A percentile compares a stretch with the other conserved stretches of the same genome.
Evolutionary conservation across 2,329 filamentous ascomycete genomes (phyloP).

Genomic region (Aspergillus luchuensis): DNA sequence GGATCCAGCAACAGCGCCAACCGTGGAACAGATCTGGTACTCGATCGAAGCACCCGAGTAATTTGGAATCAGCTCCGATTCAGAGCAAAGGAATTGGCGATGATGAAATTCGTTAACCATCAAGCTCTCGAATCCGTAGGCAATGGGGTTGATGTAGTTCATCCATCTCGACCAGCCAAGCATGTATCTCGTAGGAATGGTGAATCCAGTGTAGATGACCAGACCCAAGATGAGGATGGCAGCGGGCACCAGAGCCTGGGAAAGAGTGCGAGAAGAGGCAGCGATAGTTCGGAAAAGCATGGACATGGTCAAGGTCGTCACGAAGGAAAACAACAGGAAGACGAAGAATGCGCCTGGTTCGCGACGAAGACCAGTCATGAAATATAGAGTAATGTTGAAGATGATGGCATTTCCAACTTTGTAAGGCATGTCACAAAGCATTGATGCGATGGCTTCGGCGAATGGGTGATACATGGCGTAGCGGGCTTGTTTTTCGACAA

Average conservation of each 20-base stretch:
- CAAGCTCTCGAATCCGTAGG: conserved; percentile 77
- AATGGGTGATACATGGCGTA: conserved; percentile 90
- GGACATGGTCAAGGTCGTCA: conserved; percentile 75
- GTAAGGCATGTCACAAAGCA: conserved; percentile 83
- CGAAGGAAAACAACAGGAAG: conserved; percentile 75
- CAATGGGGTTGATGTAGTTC: conserved; percentile 76
- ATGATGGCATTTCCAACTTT: conserved; percentile 72
- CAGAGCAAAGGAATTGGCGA: conserved; percentile 58
- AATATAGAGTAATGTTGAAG: conserved; percentile 83
- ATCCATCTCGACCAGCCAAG: conserved; percentile 81
- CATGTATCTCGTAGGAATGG: conserved; percentile 61
- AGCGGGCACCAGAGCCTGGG: conserved; percentile 59
- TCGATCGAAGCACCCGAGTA: conserved; percentile 38
- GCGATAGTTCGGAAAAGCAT: conserved; percentile 84
- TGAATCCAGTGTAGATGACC: conserved; percentile 54
- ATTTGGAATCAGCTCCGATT: conserved; percentile 44
- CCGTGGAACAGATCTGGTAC: conserved; percentile 59
- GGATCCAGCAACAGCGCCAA: conserved; percentile 60
- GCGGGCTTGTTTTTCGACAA: conserved; percentile 84
- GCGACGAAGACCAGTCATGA: conserved; percentile 79
- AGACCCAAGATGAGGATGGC: conserved; percentile 51
- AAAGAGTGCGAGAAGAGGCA: conserved; percentile 69
- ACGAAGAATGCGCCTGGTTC: conserved; percentile 80
- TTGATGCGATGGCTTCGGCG: conserved; percentile 82
- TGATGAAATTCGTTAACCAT: conserved; percentile 80